Conservation (phyloP, 176 grass and related monocot genomes). For the Hordeum vulgare region DNA sequence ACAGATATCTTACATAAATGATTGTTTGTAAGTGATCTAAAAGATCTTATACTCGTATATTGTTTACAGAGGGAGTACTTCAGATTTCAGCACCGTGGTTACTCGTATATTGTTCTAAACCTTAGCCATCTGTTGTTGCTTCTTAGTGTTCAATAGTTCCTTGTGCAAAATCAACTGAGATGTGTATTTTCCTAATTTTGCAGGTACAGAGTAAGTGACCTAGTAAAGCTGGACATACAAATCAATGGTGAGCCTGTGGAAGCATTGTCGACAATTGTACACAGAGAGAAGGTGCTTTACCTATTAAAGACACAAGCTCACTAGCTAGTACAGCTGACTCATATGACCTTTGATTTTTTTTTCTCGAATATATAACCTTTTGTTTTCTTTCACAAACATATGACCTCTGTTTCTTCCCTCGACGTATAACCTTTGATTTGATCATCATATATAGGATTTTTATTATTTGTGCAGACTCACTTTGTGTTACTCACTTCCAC, state of each 20-base stretch:
- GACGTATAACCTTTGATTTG: background rate
- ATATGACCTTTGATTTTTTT: background rate
- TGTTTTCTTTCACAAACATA: background rate
- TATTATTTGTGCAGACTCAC: background rate
- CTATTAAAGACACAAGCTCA: slow-evolving; percentile 1
- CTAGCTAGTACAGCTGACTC: background rate
- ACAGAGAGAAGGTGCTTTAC: slow-evolving; percentile 75
- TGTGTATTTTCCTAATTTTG: slow-evolving; percentile 9
- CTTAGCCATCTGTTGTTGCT: slow-evolving; percentile 5
- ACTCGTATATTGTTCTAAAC: background rate
- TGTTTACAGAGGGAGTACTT: background rate
- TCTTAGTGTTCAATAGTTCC: background rate
- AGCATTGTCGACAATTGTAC: slow-evolving; percentile 91
- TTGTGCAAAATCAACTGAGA: slow-evolving; percentile 15
- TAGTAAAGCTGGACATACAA: slow-evolving; percentile 92
- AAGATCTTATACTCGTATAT: too few species aligned
- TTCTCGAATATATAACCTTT: background rate
- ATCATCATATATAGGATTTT: background rate
- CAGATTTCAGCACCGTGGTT: background rate
- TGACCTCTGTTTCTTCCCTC: background rate
- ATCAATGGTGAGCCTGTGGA: slow-evolving; percentile 95
- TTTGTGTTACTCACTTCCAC: background rate
- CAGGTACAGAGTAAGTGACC: slow-evolving; percentile 88
- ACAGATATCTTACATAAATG: background rate
- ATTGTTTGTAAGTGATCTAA: background rate